Evolutionary conservation across 1,139 yeast species (phyloP).

Genomic region (Candida smagusa): DNA sequence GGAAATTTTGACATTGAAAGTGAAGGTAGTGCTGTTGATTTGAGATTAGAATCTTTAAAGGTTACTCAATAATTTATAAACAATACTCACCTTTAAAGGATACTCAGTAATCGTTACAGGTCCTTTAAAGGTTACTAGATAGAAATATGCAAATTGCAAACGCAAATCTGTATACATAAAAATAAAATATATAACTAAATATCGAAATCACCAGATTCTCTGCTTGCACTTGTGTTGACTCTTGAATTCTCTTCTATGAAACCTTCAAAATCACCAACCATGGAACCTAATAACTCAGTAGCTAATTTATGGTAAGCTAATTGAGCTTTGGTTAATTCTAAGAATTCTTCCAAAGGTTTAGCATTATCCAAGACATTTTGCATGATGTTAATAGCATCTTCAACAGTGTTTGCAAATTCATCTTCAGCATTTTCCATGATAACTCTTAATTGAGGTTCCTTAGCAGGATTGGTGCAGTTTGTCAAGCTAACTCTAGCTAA

Average conservation of each 20-base stretch:
- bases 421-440: conserved; percentile 86
- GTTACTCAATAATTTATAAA: background rate
- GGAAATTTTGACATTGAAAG: conserved; percentile 30
- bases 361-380: conserved; percentile 76
- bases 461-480: conserved; percentile 67
- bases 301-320: conserved; percentile 81
- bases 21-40: conserved; percentile 26
- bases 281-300: conserved; percentile 60
- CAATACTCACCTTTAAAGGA: conserved; percentile 23
- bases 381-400: conserved; percentile 84
- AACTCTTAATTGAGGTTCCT: conserved; percentile 71
- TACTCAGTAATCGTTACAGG: too few species aligned
- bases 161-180: background rate
- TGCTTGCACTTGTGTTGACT: conserved; percentile 14
- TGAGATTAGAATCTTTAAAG: conserved; percentile 35
- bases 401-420: conserved; percentile 86
- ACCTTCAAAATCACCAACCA: conserved; percentile 63
- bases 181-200: conserved; percentile 19
- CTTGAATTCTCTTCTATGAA: conserved; percentile 49
- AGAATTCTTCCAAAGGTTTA: conserved; percentile 65
- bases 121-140: conserved; percentile 20
- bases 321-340: conserved; percentile 75
- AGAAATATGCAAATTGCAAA: background rate
- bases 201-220: conserved; percentile 46
- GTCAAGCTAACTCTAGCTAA: conserved; percentile 67